These are phyloP conservation scores for Salisapilia sapeloensis DNA, from an alignment of 352 stramenopile genomes.

Conservation along the genomic window DNA sequence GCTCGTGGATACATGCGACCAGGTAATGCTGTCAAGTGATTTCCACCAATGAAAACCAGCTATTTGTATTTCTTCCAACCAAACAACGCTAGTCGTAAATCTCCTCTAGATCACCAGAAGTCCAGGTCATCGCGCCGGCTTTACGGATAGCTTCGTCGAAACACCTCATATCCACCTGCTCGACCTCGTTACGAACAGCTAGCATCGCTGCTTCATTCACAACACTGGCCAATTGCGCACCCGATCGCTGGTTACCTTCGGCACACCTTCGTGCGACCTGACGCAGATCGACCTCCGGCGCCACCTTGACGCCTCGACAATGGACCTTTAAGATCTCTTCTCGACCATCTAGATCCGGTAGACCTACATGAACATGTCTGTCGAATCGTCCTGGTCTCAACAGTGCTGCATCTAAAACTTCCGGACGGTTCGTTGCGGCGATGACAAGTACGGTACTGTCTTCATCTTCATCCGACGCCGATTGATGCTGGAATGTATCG, in stretches of 20 bases:
- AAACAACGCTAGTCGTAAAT: no score
- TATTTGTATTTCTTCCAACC: no score
- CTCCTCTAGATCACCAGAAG: no score
- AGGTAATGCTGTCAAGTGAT: no score
- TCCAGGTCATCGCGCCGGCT: background rate
- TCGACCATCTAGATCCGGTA: conserved; percentile 85
- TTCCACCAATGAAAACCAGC: no score
- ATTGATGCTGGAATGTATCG: no score
- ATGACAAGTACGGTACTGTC: conserved; percentile 89
- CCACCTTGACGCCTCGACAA: conserved; percentile 33
- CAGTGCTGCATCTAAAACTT: conserved; percentile 93
- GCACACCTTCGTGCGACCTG: conserved; percentile 36
- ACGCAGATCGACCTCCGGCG: conserved; percentile 27
- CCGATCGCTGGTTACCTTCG: conserved; percentile 37
- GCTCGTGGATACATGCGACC: no score
- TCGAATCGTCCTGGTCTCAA: conserved; percentile 93
- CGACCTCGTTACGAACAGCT: conserved; percentile 52
- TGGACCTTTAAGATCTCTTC: conserved; percentile 66
- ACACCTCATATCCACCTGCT: no score
- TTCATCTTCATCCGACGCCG: conserved; percentile 79
- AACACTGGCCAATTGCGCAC: conserved; percentile 57
- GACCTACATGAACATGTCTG: conserved; percentile 89
- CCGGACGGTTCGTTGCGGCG: conserved; percentile 91
- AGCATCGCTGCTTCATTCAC: conserved; percentile 74
- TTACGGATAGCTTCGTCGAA: conserved; percentile 1